Evolutionary conservation across 805 yeast species (phyloP).

Genomic region (Pichia thaimueangensis): DNA sequence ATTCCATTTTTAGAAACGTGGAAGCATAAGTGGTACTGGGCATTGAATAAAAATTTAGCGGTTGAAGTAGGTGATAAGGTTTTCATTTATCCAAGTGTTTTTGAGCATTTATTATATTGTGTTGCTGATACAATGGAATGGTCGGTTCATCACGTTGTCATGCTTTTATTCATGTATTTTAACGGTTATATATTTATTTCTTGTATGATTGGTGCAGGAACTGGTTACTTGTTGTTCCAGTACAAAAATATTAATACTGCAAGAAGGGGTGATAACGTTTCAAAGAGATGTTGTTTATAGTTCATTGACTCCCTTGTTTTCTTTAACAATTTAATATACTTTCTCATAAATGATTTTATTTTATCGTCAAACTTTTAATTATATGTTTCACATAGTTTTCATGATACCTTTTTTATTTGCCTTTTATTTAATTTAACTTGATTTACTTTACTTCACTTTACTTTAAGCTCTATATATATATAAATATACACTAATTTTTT

Average conservation of each 20-base stretch:
- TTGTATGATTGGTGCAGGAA: conserved; percentile 17
- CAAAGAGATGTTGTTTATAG: conserved; percentile 18
- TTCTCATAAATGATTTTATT: too few species aligned
- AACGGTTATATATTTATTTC: conserved; percentile 20
- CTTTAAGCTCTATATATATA: too few species aligned
- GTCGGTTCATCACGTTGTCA: conserved; percentile 17
- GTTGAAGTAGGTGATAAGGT: conserved; percentile 12
- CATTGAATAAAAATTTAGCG: conserved; percentile 11
- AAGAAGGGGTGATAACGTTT: conserved; percentile 10
- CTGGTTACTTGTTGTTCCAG: conserved; percentile 15
- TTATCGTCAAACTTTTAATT: too few species aligned
- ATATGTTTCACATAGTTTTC: too few species aligned
- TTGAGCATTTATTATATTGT: conserved; percentile 13
- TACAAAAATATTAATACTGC: conserved; percentile 10
- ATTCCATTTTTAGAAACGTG: conserved; percentile 12
- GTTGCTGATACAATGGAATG: conserved; percentile 18
- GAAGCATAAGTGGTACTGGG: conserved; percentile 16
- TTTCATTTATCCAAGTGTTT: conserved; percentile 15
- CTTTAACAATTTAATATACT: too few species aligned
- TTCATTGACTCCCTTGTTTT: too few species aligned
- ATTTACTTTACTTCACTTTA: too few species aligned
- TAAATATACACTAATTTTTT: too few species aligned
- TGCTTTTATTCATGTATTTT: conserved; percentile 19
- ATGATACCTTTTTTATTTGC: too few species aligned
- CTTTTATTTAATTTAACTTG: too few species aligned